Evolutionary conservation across 2,329 filamentous ascomycete species (phyloP), one percentile per base, ranked within the genome.

Genomic region (Ophiostoma fasciatum): DNA sequence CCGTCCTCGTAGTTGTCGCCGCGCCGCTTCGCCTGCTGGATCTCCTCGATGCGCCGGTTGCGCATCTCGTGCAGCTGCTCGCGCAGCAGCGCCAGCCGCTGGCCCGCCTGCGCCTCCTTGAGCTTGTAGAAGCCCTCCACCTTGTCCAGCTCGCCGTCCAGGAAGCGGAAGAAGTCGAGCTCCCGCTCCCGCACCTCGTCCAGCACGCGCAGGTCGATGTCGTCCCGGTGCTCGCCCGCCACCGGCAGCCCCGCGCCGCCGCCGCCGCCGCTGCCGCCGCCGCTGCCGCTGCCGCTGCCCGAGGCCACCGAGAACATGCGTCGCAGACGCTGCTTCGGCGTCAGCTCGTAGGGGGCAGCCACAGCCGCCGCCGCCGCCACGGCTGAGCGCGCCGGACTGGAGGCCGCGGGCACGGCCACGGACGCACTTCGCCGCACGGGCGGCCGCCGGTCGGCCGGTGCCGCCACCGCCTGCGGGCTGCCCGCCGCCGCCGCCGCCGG

Each of bases 51-150:
- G 17, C 88, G 75, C 12, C 80, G 72, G 52, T 92, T 84, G 30
- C 85, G 72, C 84, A 96, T 94, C 48, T 92, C 81, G 51, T 93
- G 87, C 22, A 98, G 66, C 53, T 98, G 90, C 35, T 85, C 74
- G 28, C 82, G 73, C 31, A 98, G 63, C 4, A 79, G 55, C 1
- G 63, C 60, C 18, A 94, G 61, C 3, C 87, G 73, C 37, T 77
- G 62, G 0, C 74, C 79, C 0, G 88, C 83, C 51, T 94, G 83
- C 20, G 82, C 70, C 52, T 98, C 90, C 52, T 94, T 94, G 46
- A 73, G 61, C 47, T 73, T 76, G 61, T 96, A 96, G 51, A 98
- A 98, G 0, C 64, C 59, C 52, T 98, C 87, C 10, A 98, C 83
- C 58, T 96, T 98, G n/a, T 77, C 67, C 12, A 98, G 63, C 57